phyloP scores from a whole-genome alignment of 2,329 filamentous ascomycete species.

The Aureobasidium sp. region DNA sequence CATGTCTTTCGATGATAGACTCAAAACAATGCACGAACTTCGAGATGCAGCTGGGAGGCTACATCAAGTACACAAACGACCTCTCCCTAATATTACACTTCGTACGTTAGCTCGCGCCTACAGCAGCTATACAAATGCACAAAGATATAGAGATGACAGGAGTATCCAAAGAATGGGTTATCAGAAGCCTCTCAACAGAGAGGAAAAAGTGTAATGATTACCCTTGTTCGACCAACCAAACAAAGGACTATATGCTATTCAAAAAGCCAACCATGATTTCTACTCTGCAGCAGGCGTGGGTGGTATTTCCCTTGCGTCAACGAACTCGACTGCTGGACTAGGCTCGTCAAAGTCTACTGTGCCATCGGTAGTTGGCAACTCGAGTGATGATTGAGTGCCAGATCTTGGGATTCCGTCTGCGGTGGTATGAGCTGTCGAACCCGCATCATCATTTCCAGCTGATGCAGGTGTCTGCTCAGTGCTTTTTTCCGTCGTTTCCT shows the following conservation, averaged over 20 bases:
- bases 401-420: not conserved
- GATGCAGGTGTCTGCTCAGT: not conserved
- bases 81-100: too few species aligned
- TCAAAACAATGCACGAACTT: too few species aligned
- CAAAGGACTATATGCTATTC: not conserved
- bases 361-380: slow-evolving; percentile 13
- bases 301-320: slow-evolving; percentile 23
- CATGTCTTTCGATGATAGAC: too few species aligned
- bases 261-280: not conserved
- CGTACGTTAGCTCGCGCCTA: too few species aligned
- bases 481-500: not conserved
- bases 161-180: not conserved
- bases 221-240: not conserved
- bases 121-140: not conserved
- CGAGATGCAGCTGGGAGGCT: not conserved
- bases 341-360: slow-evolving; percentile 13
- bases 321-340: slow-evolving; percentile 22
- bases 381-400: not conserved
- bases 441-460: not conserved
- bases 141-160: not conserved
- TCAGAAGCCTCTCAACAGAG: not conserved
- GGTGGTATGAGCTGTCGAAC: not conserved
- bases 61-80: not conserved
- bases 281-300: slow-evolving; percentile 12
- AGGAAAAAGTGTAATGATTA: not conserved